Evolutionary conservation across 2,329 filamentous ascomycete species (phyloP).

Genomic region (Verticillium nonalfalfae): DNA sequence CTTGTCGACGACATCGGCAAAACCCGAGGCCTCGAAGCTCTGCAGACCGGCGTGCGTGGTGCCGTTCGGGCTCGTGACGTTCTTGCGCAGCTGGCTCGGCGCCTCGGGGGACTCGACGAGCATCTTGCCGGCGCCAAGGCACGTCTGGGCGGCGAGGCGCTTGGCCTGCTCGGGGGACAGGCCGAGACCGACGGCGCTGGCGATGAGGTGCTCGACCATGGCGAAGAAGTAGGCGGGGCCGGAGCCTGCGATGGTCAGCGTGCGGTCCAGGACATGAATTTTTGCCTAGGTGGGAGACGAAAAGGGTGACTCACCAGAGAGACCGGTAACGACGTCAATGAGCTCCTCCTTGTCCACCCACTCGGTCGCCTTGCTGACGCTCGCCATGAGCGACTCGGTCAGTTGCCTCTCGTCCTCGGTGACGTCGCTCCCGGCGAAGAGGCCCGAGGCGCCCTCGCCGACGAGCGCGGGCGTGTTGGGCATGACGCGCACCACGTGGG

Average conservation of each 20-base stretch:
- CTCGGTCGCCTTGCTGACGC: slow-evolving; percentile 40
- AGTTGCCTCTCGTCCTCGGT: slow-evolving; percentile 33
- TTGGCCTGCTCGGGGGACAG: slow-evolving; percentile 41
- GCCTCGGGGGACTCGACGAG: slow-evolving; percentile 38
- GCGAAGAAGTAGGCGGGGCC: slow-evolving; percentile 48
- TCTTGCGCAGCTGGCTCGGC: slow-evolving; percentile 39
- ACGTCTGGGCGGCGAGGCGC: slow-evolving; percentile 42
- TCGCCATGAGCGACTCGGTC: slow-evolving; percentile 32
- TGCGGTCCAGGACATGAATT: background rate
- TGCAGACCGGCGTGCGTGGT: slow-evolving; percentile 42
- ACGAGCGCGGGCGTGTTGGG: slow-evolving; percentile 45
- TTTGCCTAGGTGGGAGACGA: background rate
- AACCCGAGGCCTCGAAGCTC: slow-evolving; percentile 37
- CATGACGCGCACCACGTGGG: slow-evolving; percentile 44
- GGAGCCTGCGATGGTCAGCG: slow-evolving; percentile 26
- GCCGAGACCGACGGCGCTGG: slow-evolving; percentile 34
- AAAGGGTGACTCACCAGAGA: slow-evolving; percentile 32
- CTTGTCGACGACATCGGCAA: slow-evolving; percentile 35
- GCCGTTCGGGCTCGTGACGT: slow-evolving; percentile 46
- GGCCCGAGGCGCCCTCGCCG: slow-evolving; percentile 41
- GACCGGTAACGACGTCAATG: slow-evolving; percentile 42
- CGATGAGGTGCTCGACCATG: slow-evolving; percentile 43
- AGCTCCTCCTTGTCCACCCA: slow-evolving; percentile 44
- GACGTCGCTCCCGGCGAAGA: slow-evolving; percentile 36
- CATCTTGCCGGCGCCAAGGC: slow-evolving; percentile 45